Evolutionary conservation across 768 basidiomycete species (phyloP).

Genomic region (Tulasnella sp.): DNA sequence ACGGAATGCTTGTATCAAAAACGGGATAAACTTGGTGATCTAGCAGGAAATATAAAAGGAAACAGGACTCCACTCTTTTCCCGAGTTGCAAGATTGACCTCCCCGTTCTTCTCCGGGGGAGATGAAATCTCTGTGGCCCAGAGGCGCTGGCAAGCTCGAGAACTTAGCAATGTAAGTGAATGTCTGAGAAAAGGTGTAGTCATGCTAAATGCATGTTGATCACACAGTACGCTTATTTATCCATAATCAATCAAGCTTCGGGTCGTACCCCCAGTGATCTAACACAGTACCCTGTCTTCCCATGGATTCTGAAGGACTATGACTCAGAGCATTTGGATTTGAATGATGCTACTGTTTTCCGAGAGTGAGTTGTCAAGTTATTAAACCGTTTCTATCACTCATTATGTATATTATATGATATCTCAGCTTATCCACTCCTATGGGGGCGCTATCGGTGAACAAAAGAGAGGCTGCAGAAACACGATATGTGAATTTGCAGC

Average conservation of each 20-base stretch:
- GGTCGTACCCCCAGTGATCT: constrained; percentile 90
- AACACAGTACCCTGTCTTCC: constrained; percentile 83
- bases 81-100: not conserved
- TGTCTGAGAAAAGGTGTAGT: not conserved
- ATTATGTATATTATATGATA: not conserved
- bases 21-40: constrained; percentile 4
- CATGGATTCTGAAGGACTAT: constrained; percentile 86
- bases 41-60: not conserved
- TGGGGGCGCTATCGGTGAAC: constrained; percentile 74
- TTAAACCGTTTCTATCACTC: not conserved
- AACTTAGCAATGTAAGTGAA: constrained; percentile 72
- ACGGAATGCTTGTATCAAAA: not conserved
- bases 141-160: constrained; percentile 73
- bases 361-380: constrained; percentile 57
- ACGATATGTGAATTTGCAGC: constrained; percentile 59
- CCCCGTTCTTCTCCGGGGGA: constrained; percentile 18
- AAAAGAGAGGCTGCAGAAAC: constrained; percentile 62
- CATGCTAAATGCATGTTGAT: not conserved
- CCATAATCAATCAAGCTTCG: constrained; percentile 81
- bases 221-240: constrained; percentile 70
- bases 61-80: not conserved
- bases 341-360: constrained; percentile 43
- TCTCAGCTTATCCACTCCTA: constrained; percentile 64
- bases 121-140: constrained; percentile 63
- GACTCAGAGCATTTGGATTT: constrained; percentile 56